phyloP scores from a whole-genome alignment of 352 stramenopile genomes.

The Pythium pyrilobum region DNA sequence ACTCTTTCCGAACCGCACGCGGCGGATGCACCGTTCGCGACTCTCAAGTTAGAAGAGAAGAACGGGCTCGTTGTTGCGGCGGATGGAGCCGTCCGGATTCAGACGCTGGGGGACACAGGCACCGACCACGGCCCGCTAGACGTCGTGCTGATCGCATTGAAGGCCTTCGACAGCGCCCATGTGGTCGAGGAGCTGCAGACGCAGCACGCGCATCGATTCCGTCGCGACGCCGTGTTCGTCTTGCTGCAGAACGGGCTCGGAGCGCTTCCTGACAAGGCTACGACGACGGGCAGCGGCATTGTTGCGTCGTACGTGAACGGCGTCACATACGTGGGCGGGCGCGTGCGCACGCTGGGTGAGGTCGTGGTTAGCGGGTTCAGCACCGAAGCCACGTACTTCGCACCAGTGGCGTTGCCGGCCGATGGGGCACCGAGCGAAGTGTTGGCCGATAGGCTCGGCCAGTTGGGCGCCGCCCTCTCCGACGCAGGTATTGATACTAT shows the following conservation, averaged over 20 bases:
- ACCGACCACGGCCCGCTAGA: constrained; percentile 27
- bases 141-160: constrained; percentile 58
- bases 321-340: constrained; percentile 64
- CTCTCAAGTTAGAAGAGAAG: not conserved
- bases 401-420: constrained; percentile 20
- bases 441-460: not conserved
- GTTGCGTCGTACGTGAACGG: constrained; percentile 52
- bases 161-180: constrained; percentile 51
- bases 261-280: constrained; percentile 19
- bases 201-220: constrained; percentile 27
- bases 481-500: constrained; percentile 25
- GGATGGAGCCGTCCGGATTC: constrained; percentile 29
- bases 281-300: not conserved
- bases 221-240: constrained; percentile 44
- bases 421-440: not conserved
- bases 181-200: constrained; percentile 34
- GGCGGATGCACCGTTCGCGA: not conserved
- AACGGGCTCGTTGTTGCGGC: constrained; percentile 4
- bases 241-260: constrained; percentile 68
- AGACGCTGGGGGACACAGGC: constrained; percentile 19
- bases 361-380: constrained; percentile 49
- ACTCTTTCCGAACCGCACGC: not conserved
- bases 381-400: constrained; percentile 42
- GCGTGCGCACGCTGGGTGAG: constrained; percentile 29
- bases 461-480: constrained; percentile 27